These are phyloP conservation scores for Earliella scabrosa DNA, from an alignment of 1,284 basidiomycete species.

Conservation along the genomic window DNA sequence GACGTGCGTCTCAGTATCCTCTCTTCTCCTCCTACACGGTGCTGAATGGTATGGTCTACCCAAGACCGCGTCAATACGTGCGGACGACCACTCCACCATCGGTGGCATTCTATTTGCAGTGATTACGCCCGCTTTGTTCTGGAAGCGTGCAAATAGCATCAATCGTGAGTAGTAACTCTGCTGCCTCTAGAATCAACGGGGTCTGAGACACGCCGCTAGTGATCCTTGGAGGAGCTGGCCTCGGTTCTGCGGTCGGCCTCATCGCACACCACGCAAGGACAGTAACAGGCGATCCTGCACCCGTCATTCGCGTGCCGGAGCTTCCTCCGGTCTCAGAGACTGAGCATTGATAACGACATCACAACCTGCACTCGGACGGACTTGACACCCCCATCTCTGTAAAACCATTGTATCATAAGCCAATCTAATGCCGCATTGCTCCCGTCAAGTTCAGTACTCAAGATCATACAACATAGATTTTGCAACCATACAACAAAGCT, in stretches of 20 bases:
- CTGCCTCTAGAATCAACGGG: too few relatives aligned
- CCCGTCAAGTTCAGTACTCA: too few relatives aligned
- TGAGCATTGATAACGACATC: constrained; percentile 1
- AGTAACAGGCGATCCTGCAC: constrained; percentile 51
- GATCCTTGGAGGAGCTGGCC: constrained; percentile 67
- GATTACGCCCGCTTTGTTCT: constrained; percentile 66
- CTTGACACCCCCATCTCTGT: not conserved
- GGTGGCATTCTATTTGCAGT: constrained; percentile 65
- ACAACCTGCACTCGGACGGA: not conserved
- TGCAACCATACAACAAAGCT: too few relatives aligned
- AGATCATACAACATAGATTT: too few relatives aligned
- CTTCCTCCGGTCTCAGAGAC: constrained; percentile 6
- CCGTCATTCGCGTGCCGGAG: constrained; percentile 41
- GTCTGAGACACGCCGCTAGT: constrained; percentile 42
- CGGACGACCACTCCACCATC: constrained; percentile 73
- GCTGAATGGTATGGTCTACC: not conserved
- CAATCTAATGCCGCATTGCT: not conserved
- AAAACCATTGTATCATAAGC: constrained; percentile 1
- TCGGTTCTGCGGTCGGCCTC: constrained; percentile 65
- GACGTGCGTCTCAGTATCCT: constrained; percentile 49
- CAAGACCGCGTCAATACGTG: constrained; percentile 59
- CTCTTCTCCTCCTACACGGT: too few relatives aligned
- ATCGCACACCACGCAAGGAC: constrained; percentile 56
- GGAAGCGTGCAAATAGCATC: constrained; percentile 61
- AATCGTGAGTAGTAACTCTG: constrained; percentile 64